Conservation (phyloP, 1,139 yeast genomes). For the Wickerhamiella infanticola region DNA sequence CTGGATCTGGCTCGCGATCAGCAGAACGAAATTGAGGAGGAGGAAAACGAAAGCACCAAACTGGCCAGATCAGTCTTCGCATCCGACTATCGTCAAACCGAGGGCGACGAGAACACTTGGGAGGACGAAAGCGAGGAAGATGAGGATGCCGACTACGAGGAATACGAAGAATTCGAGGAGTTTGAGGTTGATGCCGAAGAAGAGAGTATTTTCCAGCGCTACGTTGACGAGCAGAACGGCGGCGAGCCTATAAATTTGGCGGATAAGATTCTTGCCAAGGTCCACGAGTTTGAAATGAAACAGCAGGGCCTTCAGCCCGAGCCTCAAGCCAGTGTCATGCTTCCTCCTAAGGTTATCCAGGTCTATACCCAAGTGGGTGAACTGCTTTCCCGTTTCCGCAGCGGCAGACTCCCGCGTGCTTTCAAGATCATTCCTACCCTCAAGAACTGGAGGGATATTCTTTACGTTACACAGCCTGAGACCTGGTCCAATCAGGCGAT, state of each 20-base stretch:
- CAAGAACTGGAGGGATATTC: constrained; percentile 88
- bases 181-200: constrained; percentile 35
- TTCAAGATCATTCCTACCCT: constrained; percentile 89
- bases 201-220: constrained; percentile 27
- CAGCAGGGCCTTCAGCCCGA: constrained; percentile 16
- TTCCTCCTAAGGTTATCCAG: constrained; percentile 91
- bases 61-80: neutral
- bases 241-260: constrained; percentile 54
- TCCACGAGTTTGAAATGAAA: constrained; percentile 36
- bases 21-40: constrained; percentile 69
- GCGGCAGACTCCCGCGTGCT: constrained; percentile 88
- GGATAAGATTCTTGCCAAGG: constrained; percentile 80
- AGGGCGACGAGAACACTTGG: constrained; percentile 6
- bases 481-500: constrained; percentile 95
- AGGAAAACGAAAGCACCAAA: constrained; percentile 29
- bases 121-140: constrained; percentile 23
- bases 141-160: constrained; percentile 32
- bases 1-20: constrained; percentile 80
- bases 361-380: constrained; percentile 89
- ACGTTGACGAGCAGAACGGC: constrained; percentile 28
- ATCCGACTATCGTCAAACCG: neutral
- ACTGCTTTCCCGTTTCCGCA: constrained; percentile 77
- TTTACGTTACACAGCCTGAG: constrained; percentile 83
- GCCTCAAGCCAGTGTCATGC: constrained; percentile 37
- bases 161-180: constrained; percentile 34